Conservation (phyloP, 345 rosid genomes). For the Pelargonium nanum region DNA sequence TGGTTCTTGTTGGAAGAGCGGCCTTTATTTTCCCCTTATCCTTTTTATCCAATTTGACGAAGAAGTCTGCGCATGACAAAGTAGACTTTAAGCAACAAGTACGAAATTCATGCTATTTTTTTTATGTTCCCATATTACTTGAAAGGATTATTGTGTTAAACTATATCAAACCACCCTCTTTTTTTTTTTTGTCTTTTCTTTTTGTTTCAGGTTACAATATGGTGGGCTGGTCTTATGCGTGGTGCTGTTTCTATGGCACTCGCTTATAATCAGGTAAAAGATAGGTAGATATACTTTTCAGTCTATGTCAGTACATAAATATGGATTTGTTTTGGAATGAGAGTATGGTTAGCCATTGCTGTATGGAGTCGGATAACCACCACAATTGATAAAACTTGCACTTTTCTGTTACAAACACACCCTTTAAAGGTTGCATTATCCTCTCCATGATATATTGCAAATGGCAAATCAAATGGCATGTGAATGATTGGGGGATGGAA, state of each 20-base stretch:
- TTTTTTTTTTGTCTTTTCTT: too few species aligned
- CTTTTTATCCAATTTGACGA: constrained; percentile 76
- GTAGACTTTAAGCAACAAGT: constrained; percentile 63
- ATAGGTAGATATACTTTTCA: constrained; percentile 3
- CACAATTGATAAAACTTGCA: neutral
- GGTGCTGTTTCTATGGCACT: constrained; percentile 98
- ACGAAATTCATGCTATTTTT: constrained; percentile 2
- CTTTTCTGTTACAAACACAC: too few species aligned
- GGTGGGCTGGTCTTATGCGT: constrained; percentile 99
- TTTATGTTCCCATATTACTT: neutral
- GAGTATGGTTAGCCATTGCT: neutral
- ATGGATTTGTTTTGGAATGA: neutral
- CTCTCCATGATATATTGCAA: too few species aligned
- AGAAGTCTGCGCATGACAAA: constrained; percentile 46
- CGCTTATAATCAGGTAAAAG: constrained; percentile 78
- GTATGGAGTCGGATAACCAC: neutral
- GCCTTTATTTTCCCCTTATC: constrained; percentile 85
- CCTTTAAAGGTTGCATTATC: too few species aligned
- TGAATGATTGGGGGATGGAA: too few species aligned
- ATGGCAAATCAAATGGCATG: too few species aligned
- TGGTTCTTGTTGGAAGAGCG: constrained; percentile 77
- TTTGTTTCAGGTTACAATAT: constrained; percentile 49
- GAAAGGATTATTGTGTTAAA: neutral
- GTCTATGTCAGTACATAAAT: neutral
- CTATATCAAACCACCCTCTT: neutral